Conservation (phyloP, 2,329 filamentous ascomycete genomes). For the Fusarium compactum region DNA sequence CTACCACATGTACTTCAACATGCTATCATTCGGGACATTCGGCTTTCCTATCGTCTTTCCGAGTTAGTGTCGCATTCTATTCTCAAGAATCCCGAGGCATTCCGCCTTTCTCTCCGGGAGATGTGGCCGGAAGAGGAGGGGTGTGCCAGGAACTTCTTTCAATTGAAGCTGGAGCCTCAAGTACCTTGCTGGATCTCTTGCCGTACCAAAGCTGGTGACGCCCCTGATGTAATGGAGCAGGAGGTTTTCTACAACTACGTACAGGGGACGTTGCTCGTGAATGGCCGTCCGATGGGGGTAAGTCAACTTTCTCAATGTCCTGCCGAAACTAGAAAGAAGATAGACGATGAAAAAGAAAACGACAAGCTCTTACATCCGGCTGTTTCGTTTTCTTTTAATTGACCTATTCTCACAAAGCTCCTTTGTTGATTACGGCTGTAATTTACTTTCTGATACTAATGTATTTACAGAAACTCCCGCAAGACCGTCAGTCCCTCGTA, state of each 20-base stretch:
- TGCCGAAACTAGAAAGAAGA: neutral
- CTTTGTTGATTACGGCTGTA: too few relatives aligned
- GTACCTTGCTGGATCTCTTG: slow-evolving; percentile 35
- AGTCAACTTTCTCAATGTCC: neutral
- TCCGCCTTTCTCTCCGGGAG: slow-evolving; percentile 34
- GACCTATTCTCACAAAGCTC: neutral
- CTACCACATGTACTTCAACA: slow-evolving; percentile 34
- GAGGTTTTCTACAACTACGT: slow-evolving; percentile 51
- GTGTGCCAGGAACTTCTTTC: slow-evolving; percentile 19
- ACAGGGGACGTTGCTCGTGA: slow-evolving; percentile 50
- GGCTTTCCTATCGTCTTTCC: slow-evolving; percentile 35
- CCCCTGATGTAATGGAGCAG: slow-evolving; percentile 15
- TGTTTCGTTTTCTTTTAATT: neutral
- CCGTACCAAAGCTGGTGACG: slow-evolving; percentile 10
- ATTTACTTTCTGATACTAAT: neutral
- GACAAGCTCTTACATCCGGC: neutral
- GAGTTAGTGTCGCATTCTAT: slow-evolving; percentile 22
- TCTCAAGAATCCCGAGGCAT: slow-evolving; percentile 17
- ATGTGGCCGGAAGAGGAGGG: slow-evolving; percentile 42
- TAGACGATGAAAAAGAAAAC: neutral
- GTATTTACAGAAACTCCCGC: slow-evolving; percentile 60
- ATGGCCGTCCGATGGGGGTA: slow-evolving; percentile 49
- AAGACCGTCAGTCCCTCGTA: slow-evolving; percentile 54
- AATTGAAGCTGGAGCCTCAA: neutral
- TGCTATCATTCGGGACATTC: slow-evolving; percentile 40